Conservation (phyloP, 2,329 filamentous ascomycete genomes). For the Proliferodiscus dingleyae region DNA sequence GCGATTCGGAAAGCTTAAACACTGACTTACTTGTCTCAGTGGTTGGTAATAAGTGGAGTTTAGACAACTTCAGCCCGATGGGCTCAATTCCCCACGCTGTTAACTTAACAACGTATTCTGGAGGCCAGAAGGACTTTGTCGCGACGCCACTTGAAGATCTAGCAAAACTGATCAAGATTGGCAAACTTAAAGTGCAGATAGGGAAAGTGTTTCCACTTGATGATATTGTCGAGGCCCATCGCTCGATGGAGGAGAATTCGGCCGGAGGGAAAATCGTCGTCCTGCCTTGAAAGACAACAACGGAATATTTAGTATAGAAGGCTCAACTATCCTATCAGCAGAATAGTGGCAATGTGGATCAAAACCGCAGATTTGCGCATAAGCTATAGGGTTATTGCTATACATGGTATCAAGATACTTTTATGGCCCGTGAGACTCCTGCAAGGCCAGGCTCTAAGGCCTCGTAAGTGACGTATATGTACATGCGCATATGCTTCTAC, state of each 20-base stretch:
- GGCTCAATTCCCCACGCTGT: constrained; percentile 36
- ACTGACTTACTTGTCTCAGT: constrained; percentile 27
- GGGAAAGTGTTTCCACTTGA: constrained; percentile 40
- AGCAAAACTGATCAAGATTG: constrained; percentile 34
- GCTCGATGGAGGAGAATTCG: constrained; percentile 39
- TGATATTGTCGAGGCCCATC: constrained; percentile 42
- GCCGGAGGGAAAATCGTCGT: constrained; percentile 43
- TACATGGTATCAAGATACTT: too few species aligned
- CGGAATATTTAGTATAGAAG: neutral
- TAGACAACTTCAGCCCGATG: constrained; percentile 38
- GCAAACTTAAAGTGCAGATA: constrained; percentile 37
- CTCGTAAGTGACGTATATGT: neutral
- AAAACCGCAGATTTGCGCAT: neutral
- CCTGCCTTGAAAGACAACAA: constrained; percentile 20
- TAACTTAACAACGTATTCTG: constrained; percentile 38
- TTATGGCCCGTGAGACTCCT: too few species aligned
- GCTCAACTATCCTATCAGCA: neutral
- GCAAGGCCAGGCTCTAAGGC: too few species aligned
- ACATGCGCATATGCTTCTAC: neutral
- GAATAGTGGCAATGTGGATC: too few species aligned
- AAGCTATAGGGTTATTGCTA: too few species aligned
- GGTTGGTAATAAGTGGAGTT: constrained; percentile 38
- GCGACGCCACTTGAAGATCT: constrained; percentile 38
- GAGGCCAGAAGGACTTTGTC: constrained; percentile 37
- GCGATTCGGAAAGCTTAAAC: neutral